Conservation (phyloP, 2,329 filamentous ascomycete genomes). For the Clonostachys byssicola region DNA sequence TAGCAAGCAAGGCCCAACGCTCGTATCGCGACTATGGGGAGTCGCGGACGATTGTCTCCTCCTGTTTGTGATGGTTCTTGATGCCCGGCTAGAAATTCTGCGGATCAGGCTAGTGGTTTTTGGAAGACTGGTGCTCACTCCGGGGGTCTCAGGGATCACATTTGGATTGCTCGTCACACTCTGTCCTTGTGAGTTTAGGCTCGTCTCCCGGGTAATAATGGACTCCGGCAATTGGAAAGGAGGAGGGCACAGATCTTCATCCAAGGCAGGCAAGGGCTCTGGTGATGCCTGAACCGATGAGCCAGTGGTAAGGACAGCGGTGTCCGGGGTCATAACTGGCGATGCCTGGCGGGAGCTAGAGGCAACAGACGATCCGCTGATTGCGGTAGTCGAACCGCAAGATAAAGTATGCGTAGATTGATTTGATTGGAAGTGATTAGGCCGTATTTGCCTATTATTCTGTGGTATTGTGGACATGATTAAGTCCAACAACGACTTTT, state of each 20-base stretch:
- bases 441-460: conserved; percentile 35
- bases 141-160: conserved; percentile 41
- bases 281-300: conserved; percentile 66
- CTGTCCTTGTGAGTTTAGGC: conserved; percentile 60
- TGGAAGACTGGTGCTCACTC: conserved; percentile 8
- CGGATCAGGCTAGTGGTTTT: conserved; percentile 62
- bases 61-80: conserved; percentile 58
- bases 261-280: conserved; percentile 53
- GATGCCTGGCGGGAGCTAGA: conserved; percentile 52
- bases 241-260: conserved; percentile 44
- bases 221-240: conserved; percentile 71
- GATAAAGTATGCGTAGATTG: conserved; percentile 24
- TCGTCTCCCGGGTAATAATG: conserved; percentile 56
- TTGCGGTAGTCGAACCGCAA: conserved; percentile 44
- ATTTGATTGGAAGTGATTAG: conserved; percentile 42
- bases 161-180: conserved; percentile 51
- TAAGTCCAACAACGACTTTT: conserved; percentile 15
- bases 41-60: conserved; percentile 76
- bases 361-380: conserved; percentile 51
- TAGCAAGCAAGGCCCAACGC: conserved; percentile 83
- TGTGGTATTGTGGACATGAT: conserved; percentile 36
- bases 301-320: conserved; percentile 47
- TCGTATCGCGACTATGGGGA: conserved; percentile 76
- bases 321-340: conserved; percentile 52
- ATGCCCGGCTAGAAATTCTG: conserved; percentile 77